Conservation (phyloP, 306 rosid genomes). For the Ammopiptanthus mongolicus region DNA sequence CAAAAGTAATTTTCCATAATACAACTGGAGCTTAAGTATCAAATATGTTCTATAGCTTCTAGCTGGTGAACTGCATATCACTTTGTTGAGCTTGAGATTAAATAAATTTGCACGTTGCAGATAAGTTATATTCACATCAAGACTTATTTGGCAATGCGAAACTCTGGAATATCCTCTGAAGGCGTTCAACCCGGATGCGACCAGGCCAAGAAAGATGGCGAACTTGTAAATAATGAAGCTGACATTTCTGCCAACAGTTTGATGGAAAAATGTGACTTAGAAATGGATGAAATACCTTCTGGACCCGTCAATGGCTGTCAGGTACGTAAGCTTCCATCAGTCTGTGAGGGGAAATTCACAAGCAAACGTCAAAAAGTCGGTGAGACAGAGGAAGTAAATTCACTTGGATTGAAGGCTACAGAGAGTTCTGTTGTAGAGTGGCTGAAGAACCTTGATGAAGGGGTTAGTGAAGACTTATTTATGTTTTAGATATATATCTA, state of each 20-base stretch:
- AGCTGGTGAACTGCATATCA: neutral
- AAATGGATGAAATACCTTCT: constrained; percentile 21
- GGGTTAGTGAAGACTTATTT: constrained; percentile 42
- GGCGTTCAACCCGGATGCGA: constrained; percentile 15
- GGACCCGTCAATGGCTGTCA: constrained; percentile 25
- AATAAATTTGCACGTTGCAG: constrained; percentile 39
- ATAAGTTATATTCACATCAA: constrained; percentile 65
- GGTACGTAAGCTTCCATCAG: constrained; percentile 19
- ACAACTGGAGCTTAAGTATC: neutral
- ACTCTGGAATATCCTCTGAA: constrained; percentile 42
- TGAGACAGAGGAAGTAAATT: constrained; percentile 29
- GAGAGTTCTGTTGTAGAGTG: constrained; percentile 59
- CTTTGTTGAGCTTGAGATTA: constrained; percentile 15
- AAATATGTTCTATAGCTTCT: neutral
- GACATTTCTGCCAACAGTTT: constrained; percentile 4
- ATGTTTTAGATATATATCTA: neutral
- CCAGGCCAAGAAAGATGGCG: constrained; percentile 22
- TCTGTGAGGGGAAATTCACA: constrained; percentile 23
- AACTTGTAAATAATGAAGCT: constrained; percentile 16
- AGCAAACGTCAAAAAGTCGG: constrained; percentile 53
- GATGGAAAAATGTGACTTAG: neutral
- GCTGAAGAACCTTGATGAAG: constrained; percentile 53
- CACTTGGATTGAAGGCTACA: constrained; percentile 42
- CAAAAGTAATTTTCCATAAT: neutral
- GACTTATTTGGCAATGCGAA: constrained; percentile 50